Base-by-base conservation (phyloP, 2,329 filamentous ascomycete species). In the Ampelomyces quisqualis region DNA sequence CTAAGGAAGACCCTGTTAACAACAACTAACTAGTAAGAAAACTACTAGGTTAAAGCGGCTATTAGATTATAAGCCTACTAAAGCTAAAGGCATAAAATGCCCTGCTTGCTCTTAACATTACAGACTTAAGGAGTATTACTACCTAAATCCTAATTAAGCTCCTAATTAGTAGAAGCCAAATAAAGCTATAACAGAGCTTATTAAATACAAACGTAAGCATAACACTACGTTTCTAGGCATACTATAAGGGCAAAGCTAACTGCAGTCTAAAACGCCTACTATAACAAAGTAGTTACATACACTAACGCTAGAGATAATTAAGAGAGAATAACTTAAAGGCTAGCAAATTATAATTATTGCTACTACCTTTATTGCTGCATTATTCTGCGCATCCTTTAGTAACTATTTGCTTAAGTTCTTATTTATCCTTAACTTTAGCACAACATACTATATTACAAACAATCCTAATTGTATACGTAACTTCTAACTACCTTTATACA, bases 391-490 rank as follows among this genome's bases (percentile, higher is more conserved):
- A 34, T 13, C 11, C 5, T 29, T 17, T 14, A n/a, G 17, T 5
- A 13, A 21, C 15, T 40, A 40, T 20, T 13, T 20, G 14, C 24
- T 40, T 22, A 15, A 40, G 22, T 7, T 13, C 29, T 40, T 7
- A 30, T 34, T 34, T 28, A 40, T 40, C 15, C 24, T 34, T 8
- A 13, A 39, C 22, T 40, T 28, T 27, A 22, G 14, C 14, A 24
- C 17, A 18, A 40, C 23, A 21, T 40, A 20, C 10, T 34, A 40
- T 19, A 28, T 34, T 34, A 34, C 14, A 21, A 40, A 34, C 23
- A 40, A 40, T 6, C 15, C 10, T 24, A 10, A 31, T 11, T 24
- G 15, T 9, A 31, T 21, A 23, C 15, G 11, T 14, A 5, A 32
- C 9, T 24, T 20, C 14, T 24, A 33, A 9, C 20, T 24, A 24